Conservation (phyloP, 1,139 yeast genomes). For the Protomyces pachydermus region DNA sequence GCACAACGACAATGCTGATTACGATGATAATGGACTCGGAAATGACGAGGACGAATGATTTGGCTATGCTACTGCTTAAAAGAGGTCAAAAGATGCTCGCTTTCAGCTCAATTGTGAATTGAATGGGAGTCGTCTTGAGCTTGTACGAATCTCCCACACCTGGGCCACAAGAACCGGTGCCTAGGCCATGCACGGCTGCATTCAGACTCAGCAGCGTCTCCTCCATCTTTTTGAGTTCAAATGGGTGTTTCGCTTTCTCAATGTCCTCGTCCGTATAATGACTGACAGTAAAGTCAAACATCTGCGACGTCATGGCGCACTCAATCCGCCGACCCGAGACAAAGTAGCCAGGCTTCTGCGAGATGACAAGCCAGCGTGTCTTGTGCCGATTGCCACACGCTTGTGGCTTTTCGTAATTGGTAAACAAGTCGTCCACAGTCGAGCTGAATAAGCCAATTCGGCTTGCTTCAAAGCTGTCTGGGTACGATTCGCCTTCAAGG, state of each 20-base stretch:
- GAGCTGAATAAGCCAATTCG: constrained; percentile 36
- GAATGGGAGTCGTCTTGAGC: constrained; percentile 28
- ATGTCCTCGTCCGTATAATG: constrained; percentile 35
- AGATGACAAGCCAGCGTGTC: constrained; percentile 37
- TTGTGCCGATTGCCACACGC: constrained; percentile 42
- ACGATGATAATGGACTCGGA: background rate
- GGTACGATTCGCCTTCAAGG: constrained; percentile 42
- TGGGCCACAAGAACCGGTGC: constrained; percentile 43
- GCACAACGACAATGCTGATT: background rate
- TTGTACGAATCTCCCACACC: constrained; percentile 36
- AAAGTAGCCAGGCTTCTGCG: background rate
- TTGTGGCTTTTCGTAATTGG: constrained; percentile 41
- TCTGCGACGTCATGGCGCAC: constrained; percentile 28
- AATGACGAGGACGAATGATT: background rate
- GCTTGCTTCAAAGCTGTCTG: constrained; percentile 39
- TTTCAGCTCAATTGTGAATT: background rate
- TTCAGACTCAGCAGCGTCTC: constrained; percentile 38
- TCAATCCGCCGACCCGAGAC: constrained; percentile 18
- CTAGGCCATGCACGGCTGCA: constrained; percentile 41
- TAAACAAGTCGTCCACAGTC: constrained; percentile 34
- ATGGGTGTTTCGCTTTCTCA: constrained; percentile 40
- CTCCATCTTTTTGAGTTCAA: constrained; percentile 34
- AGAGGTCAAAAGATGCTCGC: background rate
- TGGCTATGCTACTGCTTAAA: background rate
- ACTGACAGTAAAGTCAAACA: constrained; percentile 33